Evolutionary conservation across 2,329 filamentous ascomycete genomes (phyloP), one percentile per base, ranked within the genome.

Genomic region (Penicillium sp.): DNA sequence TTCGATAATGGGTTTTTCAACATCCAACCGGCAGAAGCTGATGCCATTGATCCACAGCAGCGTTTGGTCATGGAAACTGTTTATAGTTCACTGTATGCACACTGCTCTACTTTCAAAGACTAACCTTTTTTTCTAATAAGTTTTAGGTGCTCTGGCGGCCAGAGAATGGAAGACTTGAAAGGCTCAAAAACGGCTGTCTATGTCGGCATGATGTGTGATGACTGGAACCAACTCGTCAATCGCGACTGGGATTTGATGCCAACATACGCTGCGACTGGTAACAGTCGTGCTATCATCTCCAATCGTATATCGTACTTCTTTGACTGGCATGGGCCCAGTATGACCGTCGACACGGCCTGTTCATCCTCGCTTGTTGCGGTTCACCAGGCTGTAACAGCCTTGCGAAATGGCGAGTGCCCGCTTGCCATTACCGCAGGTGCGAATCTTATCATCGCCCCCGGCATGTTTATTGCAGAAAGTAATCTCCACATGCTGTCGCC

Each of bases 271-370:
- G 73, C 74, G 11, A 69, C 68, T 0, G 73, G 73, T 0, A 65
- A 66, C 1, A 57, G 72, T n/a, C 51, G 63, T 0, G 66, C 68
- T 10, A 75, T 75, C 46, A 53, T 73, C 8, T 63, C 65, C 3
- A 73, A 71, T 4, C 70, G 71, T 19, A 30, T 82, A 45, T 77
- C 73, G 35, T 79, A 81, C 58, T 72, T 76, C 55, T 81, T 81
- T 51, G 75, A 78, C 0, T 80, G 79, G 65, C 75, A 71, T 1
- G 80, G 80, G 0, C 80, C 81, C 0, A 70, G 71, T 6, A 71
- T 79, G 26, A 76, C 68, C 14, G 60, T 80, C 14, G 79, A 81
- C 53, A 80, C 79, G 1, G 80, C 79, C 6, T 80, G 78, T 51
- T 78, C 77, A 0, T 73, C 75, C 0, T 78, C 76, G 14, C 69